phyloP scores from a whole-genome alignment of 2,329 filamentous ascomycete genomes.

The Aspergillus brasiliensis region DNA sequence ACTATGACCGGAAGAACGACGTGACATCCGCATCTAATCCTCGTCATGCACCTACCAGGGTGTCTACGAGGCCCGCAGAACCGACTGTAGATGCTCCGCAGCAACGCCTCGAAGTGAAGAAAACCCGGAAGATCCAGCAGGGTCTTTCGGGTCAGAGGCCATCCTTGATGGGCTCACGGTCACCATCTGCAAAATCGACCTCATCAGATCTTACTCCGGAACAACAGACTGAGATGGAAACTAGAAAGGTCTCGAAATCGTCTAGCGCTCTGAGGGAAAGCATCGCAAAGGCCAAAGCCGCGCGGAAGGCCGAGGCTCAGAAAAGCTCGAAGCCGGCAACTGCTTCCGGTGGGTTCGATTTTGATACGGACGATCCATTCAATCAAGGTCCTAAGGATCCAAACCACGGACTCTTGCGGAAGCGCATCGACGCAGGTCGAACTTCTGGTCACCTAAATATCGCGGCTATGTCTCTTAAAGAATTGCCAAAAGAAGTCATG shows the following conservation, averaged over 20 bases:
- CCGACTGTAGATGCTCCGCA: conserved; percentile 30
- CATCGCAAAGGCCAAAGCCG: conserved; percentile 89
- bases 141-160: conserved; percentile 33
- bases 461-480: conserved; percentile 75
- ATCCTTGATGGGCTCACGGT: conserved; percentile 34
- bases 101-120: conserved; percentile 43
- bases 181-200: conserved; percentile 33
- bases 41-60: conserved; percentile 56
- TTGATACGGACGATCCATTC: conserved; percentile 49
- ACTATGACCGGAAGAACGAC: conserved; percentile 46
- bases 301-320: conserved; percentile 59
- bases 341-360: conserved; percentile 52
- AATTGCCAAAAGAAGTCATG: conserved; percentile 80
- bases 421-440: conserved; percentile 71
- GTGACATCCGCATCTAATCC: conserved; percentile 51
- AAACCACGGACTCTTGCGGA: conserved; percentile 68
- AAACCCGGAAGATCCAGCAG: conserved; percentile 39
- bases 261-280: conserved; percentile 83
- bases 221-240: conserved; percentile 34
- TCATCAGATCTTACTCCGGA: conserved; percentile 33
- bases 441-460: conserved; percentile 84
- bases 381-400: conserved; percentile 63
- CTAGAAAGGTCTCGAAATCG: conserved; percentile 62
- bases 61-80: conserved; percentile 59
- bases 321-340: conserved; percentile 28